Percentiles rank a stretch among this genome's conserved stretches.
These are phyloP conservation scores for Phytophthora crassamura DNA, from an alignment of 352 stramenopile species.

Conservation along the genomic window DNA sequence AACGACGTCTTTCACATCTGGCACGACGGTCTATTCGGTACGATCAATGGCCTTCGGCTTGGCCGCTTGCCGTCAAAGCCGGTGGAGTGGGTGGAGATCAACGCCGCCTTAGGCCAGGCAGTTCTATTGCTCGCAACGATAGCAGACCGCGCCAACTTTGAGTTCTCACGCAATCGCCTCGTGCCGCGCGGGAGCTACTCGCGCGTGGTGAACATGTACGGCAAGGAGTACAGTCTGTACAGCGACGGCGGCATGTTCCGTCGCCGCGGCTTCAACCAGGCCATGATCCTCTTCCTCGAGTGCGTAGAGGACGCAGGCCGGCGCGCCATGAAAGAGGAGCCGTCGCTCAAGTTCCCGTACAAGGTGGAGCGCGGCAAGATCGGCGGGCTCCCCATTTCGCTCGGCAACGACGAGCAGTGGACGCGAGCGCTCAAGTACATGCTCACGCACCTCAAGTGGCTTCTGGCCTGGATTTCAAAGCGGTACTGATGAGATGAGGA, in stretches of 20 bases:
- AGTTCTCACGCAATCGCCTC: conserved; percentile 85
- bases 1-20: conserved; percentile 94
- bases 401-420: conserved; percentile 92
- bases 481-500: conserved; percentile 52
- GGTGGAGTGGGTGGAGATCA: conserved; percentile 93
- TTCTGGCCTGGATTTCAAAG: conserved; percentile 93
- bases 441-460: conserved; percentile 93
- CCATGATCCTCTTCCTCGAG: conserved; percentile 90
- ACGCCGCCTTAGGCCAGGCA: conserved; percentile 85
- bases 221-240: conserved; percentile 84
- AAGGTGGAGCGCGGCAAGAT: conserved; percentile 92
- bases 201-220: conserved; percentile 86
- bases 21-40: conserved; percentile 90
- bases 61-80: conserved; percentile 80
- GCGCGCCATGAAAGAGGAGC: conserved; percentile 89
- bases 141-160: conserved; percentile 77
- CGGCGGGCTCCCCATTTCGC: conserved; percentile 86
- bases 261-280: conserved; percentile 91
- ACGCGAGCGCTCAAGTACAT: conserved; percentile 93
- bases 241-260: conserved; percentile 89
- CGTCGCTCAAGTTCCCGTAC: conserved; percentile 91
- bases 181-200: conserved; percentile 88
- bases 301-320: conserved; percentile 89
- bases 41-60: conserved; percentile 89
- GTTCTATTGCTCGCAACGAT: conserved; percentile 88